A percentile compares a stretch with the other conserved stretches of the same genome.
Evolutionary conservation across 306 rosid genomes (phyloP).

Genomic region (Malus sieversii): DNA sequence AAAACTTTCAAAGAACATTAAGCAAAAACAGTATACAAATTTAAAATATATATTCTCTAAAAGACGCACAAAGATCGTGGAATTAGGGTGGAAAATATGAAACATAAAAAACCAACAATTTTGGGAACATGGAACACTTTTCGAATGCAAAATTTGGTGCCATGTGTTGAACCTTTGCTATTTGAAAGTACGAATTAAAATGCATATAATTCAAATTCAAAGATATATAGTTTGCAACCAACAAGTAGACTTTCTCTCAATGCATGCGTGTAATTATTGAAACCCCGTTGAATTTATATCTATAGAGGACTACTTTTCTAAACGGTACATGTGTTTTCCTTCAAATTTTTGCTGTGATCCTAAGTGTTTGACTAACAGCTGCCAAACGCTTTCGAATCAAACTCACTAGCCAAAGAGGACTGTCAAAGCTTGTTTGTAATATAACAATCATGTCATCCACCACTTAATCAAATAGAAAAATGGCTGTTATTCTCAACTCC

Average conservation of each 20-base stretch:
- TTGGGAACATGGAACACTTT: neutral
- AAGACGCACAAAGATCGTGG: neutral
- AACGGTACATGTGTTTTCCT: neutral
- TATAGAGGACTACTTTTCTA: neutral
- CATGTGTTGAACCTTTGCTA: neutral
- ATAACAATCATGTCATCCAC: neutral
- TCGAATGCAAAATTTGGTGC: neutral
- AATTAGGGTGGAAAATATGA: neutral
- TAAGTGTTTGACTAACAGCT: neutral
- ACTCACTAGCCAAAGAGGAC: neutral
- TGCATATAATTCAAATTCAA: neutral
- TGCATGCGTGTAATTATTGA: neutral
- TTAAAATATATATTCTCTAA: too few relatives aligned
- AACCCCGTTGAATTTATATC: neutral
- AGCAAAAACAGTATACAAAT: neutral
- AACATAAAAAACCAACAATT: too few relatives aligned
- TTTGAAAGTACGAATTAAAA: neutral
- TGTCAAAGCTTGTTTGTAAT: neutral
- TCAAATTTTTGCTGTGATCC: neutral
- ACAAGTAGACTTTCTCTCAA: neutral
- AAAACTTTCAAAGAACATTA: neutral
- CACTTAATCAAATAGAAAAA: neutral
- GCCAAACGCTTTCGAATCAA: neutral
- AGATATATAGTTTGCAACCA: neutral
- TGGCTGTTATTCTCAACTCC: neutral